Evolutionary conservation across 768 basidiomycete genomes (phyloP), one percentile per base, ranked within the genome.

Genomic region (Phaffia australis): DNA sequence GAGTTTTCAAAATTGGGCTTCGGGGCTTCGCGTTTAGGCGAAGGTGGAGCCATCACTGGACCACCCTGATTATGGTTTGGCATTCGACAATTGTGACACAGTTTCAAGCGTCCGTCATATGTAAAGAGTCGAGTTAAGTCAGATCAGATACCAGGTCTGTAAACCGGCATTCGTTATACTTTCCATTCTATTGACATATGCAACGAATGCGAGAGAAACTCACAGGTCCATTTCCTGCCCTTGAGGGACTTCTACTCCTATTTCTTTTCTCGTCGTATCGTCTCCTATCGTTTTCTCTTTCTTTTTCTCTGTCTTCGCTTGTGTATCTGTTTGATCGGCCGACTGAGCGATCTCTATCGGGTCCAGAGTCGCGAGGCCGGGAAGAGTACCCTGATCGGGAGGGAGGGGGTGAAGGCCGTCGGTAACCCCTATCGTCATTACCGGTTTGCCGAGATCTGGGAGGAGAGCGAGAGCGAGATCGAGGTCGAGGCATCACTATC

Each of bases 1-100:
- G 91, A 95, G 5, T 83, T 82, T 19, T 79, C 82, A 75, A 94
- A 97, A 74, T 95, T 93, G 14, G 95, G 93, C 78, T 94, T 91
- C 6, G 83, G 78, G 73, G 87, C 87, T 67, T 75, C 73, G 51
- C 70, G 66, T 4, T 29, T 14, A 9, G 60, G 60, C 21, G 65
- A 60, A 29, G 50, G 65, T 1, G 61, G 60, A n/a, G 70, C 52
- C 46, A 70, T 67, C 72, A 82, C 81, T 3, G 66, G 56, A 79
- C 78, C 49, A 72, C 60, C 59, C 67, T 67, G 65, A 21, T 11
- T 32, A n/a, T 18, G 47, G 73, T 74, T 47, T 32, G 16, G 15
- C 60, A 29, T 18, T n/a, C 23, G 27, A n/a, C 78, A 79, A 15
- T 79, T 80, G 76, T 77, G 5, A 83, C 82, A 49, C 76, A 78